Base-by-base conservation (phyloP, 805 yeast species). In the Starmerella potacharoeniae region DNA sequence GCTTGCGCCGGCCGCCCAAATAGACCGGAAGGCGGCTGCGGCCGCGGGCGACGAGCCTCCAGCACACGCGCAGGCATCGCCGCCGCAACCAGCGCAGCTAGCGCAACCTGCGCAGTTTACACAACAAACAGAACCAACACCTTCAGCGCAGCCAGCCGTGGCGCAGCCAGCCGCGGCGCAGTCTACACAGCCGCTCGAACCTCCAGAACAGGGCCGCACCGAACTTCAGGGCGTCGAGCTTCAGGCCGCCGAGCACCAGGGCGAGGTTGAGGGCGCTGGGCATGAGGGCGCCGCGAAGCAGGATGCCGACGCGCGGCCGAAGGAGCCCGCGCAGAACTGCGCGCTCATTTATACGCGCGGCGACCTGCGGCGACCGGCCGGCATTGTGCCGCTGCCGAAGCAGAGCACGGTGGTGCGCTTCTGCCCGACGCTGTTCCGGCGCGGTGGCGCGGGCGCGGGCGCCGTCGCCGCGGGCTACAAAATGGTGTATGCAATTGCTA, bases 401-500 rank as follows among this genome's bases (percentile, higher is more conserved):
- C 95, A 97, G 0, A 90, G 96, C 0, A 75, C 90, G 36, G 96
- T 85, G 0, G 78, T 88, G 11, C 70, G 84, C 14, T 93, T 93
- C 68, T 83, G 83, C 40, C 95, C 95, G 0, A 69, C 77, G 2
- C 65, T 76, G 37, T 90, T 82, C 66, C 70, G 73, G 54, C 68
- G 75, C 37, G 45, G 41, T 22, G 22, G 22, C 52, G 49, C 28
- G 31, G 36, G 10, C 17, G 5, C 36, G 36, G 35, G 31, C 33
- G 33, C n/a, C n/a, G 45, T 41, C 17, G 47, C 75, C 13, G 76
- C 87, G 57, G 69, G 73, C 0, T 89, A 93, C 65, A 78, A 88
- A 58, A 78, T 93, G 80, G 71, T 91, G 0, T 90, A 85, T 71
- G 97, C 97, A 0, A 84, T 93, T 17, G 97, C 96, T 0, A 90